Evolutionary conservation across 257 asterid genomes (phyloP).

Genomic region (Scutellaria galericulata): DNA sequence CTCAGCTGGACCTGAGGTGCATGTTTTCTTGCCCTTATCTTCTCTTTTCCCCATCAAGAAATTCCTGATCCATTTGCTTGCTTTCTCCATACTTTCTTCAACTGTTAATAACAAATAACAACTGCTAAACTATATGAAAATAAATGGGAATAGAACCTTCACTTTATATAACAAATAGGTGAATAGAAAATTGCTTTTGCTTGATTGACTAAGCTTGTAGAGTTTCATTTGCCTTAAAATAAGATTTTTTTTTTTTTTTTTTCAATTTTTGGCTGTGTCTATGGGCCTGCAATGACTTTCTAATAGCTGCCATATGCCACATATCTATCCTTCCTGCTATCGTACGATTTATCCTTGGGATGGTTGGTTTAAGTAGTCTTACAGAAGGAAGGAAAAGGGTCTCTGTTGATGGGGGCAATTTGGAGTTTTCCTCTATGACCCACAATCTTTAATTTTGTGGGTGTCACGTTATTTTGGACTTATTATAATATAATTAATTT

Average conservation of each 20-base stretch:
- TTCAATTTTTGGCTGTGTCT: not conserved
- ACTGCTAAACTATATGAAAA: not conserved
- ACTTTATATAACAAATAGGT: not conserved
- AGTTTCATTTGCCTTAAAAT: not conserved
- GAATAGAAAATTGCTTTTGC: slow-evolving; percentile 14
- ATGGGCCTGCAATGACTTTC: slow-evolving; percentile 58
- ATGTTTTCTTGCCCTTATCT: slow-evolving; percentile 48
- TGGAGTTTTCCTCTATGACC: slow-evolving; percentile 9
- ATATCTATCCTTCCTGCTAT: slow-evolving; percentile 29
- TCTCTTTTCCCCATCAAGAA: slow-evolving; percentile 66
- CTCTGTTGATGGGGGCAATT: not conserved
- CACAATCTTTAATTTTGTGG: not conserved
- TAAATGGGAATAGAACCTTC: not conserved
- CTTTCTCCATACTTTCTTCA: slow-evolving; percentile 60
- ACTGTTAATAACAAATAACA: not conserved
- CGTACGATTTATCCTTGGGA: not conserved
- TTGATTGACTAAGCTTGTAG: slow-evolving; percentile 30
- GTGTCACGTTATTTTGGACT: not conserved
- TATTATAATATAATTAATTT: too few species aligned
- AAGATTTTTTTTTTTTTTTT: not conserved
- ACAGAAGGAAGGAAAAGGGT: not conserved
- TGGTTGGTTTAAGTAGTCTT: slow-evolving; percentile 26
- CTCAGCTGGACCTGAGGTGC: slow-evolving; percentile 35
- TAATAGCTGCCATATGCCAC: slow-evolving; percentile 70
- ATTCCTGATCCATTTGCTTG: slow-evolving; percentile 74